phyloP scores from a whole-genome alignment of 352 stramenopile genomes.

The Phytophthora cactorum region DNA sequence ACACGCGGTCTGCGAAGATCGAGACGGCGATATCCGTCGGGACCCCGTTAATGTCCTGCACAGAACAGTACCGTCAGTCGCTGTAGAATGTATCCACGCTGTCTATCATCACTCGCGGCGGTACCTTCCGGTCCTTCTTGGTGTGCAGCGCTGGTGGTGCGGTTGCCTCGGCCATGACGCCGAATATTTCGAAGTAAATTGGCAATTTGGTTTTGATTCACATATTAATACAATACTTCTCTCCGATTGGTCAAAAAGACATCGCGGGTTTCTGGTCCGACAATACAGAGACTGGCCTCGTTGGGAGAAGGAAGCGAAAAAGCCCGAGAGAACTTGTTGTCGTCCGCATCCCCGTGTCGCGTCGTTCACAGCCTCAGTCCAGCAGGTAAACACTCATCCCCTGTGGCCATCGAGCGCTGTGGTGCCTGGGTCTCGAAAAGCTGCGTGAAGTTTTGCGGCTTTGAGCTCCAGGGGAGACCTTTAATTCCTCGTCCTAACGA shows the following conservation, averaged over 20 bases:
- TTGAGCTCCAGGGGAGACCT: not conserved
- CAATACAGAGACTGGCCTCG: constrained; percentile 34
- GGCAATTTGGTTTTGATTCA: too few relatives aligned
- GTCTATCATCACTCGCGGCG: not conserved
- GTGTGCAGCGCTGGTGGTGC: constrained; percentile 44
- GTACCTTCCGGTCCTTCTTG: constrained; percentile 49
- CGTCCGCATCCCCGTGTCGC: constrained; percentile 9
- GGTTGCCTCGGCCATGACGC: constrained; percentile 17
- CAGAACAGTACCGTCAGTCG: constrained; percentile 2
- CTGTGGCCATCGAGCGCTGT: not conserved
- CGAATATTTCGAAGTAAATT: not conserved
- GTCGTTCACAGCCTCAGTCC: constrained; percentile 6
- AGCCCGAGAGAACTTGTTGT: constrained; percentile 28
- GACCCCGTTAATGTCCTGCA: constrained; percentile 77
- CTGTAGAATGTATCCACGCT: not conserved
- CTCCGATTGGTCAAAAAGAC: constrained; percentile 28
- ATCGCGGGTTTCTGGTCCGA: constrained; percentile 21
- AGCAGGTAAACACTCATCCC: constrained; percentile 19
- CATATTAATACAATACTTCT: not conserved
- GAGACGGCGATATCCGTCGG: constrained; percentile 75
- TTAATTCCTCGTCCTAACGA: constrained; percentile 24
- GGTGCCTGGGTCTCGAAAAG: not conserved
- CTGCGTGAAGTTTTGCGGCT: not conserved
- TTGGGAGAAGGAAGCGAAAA: constrained; percentile 26
- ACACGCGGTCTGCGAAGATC: constrained; percentile 83